These are phyloP conservation scores for Tritrichomonas foetus DNA, from an alignment of 208 protist species.

Conservation along the genomic window DNA sequence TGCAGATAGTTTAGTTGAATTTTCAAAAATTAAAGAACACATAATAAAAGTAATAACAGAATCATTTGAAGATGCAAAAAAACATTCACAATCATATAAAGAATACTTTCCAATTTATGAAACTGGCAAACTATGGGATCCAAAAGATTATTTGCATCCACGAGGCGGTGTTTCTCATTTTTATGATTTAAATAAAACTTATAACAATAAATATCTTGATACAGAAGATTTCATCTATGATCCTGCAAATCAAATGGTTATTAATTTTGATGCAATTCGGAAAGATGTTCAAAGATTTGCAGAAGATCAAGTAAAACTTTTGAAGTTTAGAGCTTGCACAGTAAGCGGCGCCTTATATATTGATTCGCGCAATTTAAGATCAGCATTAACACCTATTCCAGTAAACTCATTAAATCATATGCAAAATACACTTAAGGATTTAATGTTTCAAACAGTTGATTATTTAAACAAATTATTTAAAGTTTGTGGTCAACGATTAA, in stretches of 20 bases:
- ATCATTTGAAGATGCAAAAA: not conserved
- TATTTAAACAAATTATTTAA: constrained; percentile 3
- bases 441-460: not conserved
- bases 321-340: not conserved
- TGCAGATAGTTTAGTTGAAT: not conserved
- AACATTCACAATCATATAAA: not conserved
- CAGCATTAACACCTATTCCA: not conserved
- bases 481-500: not conserved
- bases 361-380: not conserved
- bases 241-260: not conserved
- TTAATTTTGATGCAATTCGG: not conserved
- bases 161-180: not conserved
- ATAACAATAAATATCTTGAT: not conserved
- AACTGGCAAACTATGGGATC: not conserved
- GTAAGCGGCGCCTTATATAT: not conserved
- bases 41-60: not conserved
- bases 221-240: not conserved
- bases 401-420: not conserved
- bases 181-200: not conserved
- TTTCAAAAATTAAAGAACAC: not conserved
- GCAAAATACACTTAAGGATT: not conserved
- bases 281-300: not conserved
- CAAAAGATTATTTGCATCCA: not conserved
- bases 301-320: not conserved
- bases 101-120: constrained; percentile 17